Conservation (phyloP, 2,329 filamentous ascomycete species). For the Apiospora marii region DNA sequence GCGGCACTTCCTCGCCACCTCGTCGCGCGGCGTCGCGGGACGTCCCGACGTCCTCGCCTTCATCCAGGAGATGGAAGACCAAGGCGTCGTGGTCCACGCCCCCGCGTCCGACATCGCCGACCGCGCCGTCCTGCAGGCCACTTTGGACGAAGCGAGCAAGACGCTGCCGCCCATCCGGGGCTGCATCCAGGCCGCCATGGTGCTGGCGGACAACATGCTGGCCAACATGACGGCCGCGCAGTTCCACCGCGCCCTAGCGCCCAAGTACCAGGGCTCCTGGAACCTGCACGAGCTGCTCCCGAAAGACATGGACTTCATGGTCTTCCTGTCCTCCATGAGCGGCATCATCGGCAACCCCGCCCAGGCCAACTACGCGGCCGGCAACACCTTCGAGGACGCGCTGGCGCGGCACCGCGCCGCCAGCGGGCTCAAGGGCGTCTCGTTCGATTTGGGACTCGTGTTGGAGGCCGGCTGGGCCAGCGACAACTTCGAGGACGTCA, state of each 20-base stretch:
- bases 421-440: conserved; percentile 52
- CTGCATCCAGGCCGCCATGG: conserved; percentile 43
- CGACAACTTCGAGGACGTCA: conserved; percentile 23
- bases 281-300: conserved; percentile 60
- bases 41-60: conserved; percentile 18
- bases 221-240: conserved; percentile 61
- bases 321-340: conserved; percentile 58
- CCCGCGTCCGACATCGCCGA: conserved; percentile 19
- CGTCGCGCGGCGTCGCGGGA: conserved; percentile 38
- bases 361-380: conserved; percentile 61
- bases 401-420: conserved; percentile 49
- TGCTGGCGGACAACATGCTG: conserved; percentile 52
- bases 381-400: conserved; percentile 55
- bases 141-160: conserved; percentile 32
- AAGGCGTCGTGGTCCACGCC: conserved; percentile 20
- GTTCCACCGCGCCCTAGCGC: conserved; percentile 54
- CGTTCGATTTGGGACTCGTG: conserved; percentile 55
- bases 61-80: conserved; percentile 4
- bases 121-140: conserved; percentile 29
- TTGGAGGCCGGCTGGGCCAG: conserved; percentile 22
- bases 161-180: conserved; percentile 41
- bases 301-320: conserved; percentile 57
- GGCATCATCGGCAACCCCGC: conserved; percentile 59
- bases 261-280: conserved; percentile 61
- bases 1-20: conserved; percentile 56